Evolutionary conservation across 805 yeast genomes (phyloP).

Genomic region (Tetrapisispora namnaoensis): DNA sequence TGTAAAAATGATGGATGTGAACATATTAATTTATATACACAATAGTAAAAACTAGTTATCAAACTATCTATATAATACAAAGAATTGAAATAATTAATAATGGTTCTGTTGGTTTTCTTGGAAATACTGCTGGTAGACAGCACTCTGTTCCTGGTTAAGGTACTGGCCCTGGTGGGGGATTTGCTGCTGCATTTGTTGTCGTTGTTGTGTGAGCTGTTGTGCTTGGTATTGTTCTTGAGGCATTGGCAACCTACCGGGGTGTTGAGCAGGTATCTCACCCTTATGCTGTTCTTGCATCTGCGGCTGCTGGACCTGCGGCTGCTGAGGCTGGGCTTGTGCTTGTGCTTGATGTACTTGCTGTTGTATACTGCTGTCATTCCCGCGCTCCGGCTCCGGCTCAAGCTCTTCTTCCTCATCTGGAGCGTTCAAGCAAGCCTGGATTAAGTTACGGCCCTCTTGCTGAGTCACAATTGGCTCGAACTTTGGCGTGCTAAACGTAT

Average conservation of each 20-base stretch:
- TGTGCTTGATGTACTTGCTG: conserved; percentile 14
- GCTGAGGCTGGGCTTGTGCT: conserved; percentile 7
- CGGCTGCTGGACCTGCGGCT: conserved; percentile 4
- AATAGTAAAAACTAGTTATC: background rate
- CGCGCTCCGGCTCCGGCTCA: conserved; percentile 41
- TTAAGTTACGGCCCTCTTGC: conserved; percentile 91
- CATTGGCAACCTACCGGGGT: background rate
- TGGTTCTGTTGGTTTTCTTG: conserved; percentile 52
- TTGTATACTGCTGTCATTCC: background rate
- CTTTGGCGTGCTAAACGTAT: conserved; percentile 95
- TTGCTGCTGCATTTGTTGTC: conserved; percentile 1
- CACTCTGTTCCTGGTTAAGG: conserved; percentile 43
- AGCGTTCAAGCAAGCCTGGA: conserved; percentile 93
- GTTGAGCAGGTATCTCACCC: background rate
- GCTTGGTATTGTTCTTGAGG: background rate
- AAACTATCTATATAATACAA: background rate
- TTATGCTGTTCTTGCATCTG: background rate
- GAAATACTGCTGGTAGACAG: conserved; percentile 57
- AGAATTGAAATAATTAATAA: conserved; percentile 20
- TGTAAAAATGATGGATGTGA: background rate
- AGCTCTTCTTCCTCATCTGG: conserved; percentile 75
- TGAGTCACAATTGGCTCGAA: conserved; percentile 93
- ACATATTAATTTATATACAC: conserved; percentile 2
- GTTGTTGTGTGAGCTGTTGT: background rate
- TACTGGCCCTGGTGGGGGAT: conserved; percentile 18